These are phyloP conservation scores for Mycena galericulata DNA, from an alignment of 768 basidiomycete genomes.

Conservation along the genomic window DNA sequence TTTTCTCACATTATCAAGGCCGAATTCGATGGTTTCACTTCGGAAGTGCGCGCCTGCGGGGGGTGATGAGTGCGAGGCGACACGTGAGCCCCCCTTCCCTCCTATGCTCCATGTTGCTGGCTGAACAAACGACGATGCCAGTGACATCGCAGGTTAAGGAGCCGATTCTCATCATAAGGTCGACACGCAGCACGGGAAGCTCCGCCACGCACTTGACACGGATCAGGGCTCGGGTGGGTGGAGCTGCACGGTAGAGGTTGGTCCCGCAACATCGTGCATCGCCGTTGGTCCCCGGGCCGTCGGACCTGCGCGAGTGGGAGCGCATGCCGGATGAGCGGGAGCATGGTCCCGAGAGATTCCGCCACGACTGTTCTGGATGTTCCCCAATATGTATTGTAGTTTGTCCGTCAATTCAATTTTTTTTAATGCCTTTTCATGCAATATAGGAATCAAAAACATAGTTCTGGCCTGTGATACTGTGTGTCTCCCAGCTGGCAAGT, in stretches of 20 bases:
- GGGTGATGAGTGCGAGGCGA: slow-evolving; percentile 79
- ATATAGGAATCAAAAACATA: too few relatives aligned
- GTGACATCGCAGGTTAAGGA: slow-evolving; percentile 78
- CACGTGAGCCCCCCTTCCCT: slow-evolving; percentile 59
- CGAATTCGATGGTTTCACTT: slow-evolving; percentile 75
- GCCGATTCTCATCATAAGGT: slow-evolving; percentile 79
- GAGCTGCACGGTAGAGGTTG: slow-evolving; percentile 65
- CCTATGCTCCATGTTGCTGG: slow-evolving; percentile 1
- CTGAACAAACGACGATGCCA: slow-evolving; percentile 41
- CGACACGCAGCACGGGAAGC: slow-evolving; percentile 75
- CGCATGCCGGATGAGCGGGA: slow-evolving; percentile 39
- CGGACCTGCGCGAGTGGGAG: slow-evolving; percentile 29
- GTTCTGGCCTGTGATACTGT: too few relatives aligned
- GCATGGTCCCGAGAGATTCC: slow-evolving; percentile 43
- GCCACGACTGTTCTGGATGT: too few relatives aligned
- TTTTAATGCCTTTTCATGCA: too few relatives aligned
- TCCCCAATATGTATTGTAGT: too few relatives aligned
- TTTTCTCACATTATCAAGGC: slow-evolving; percentile 71
- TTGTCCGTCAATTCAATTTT: too few relatives aligned
- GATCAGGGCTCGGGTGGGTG: slow-evolving; percentile 61
- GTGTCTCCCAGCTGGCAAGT: too few relatives aligned
- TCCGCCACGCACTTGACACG: slow-evolving; percentile 69
- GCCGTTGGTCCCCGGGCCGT: slow-evolving; percentile 43
- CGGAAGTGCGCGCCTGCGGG: slow-evolving; percentile 69
- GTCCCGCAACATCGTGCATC: slow-evolving; percentile 43